Evolutionary conservation across 805 yeast genomes (phyloP), one percentile per base, ranked within the genome.

Genomic region (Yamadazyma endophytica): DNA sequence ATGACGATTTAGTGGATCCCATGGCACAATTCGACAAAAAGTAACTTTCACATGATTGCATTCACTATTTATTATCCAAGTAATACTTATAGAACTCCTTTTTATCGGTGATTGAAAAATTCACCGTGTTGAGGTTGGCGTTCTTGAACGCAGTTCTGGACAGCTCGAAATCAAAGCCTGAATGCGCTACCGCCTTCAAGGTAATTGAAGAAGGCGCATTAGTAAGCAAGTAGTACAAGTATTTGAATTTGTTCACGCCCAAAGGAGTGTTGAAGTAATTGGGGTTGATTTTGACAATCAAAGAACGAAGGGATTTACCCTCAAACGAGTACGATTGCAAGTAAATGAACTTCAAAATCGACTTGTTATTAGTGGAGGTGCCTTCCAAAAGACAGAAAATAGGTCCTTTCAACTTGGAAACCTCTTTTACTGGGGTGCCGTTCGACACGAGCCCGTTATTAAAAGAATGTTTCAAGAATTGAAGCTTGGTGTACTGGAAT

Each of bases 301-400:
- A 30, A 0, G 68, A 55, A 33, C 62, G 67, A 35, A 56, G 40
- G 7, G 43, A 44, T 35, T 54, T 52, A 0, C 35, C 31, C 31
- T 37, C 32, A 21, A 61, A 50, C 4, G 49, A 35, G 23, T 47
- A 47, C 9, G 37, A 13, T 14, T 35, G 26, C 15, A 48, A 33
- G 4, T 36, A 28, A 21, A 62, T 59, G 33, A 83, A 72, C 3
- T 86, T 77, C 39, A 89, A 64, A 1, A 89, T 50, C 0, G 88
- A 78, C 39, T 79, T 78, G 30, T 94, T 92, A 50, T 89, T 90
- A 0, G 95, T 77, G 0, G 95, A 70, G 0, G 95, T 84, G 0
- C 95, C 95, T 49, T 88, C 97, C 3, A 76, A 17, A 34, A 29
- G 18, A 14, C 82, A 43, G 31, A 70, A 79, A 4, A 77, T 65